phyloP scores from a whole-genome alignment of 2,329 filamentous ascomycete species.

The Ophiostoma ips region DNA sequence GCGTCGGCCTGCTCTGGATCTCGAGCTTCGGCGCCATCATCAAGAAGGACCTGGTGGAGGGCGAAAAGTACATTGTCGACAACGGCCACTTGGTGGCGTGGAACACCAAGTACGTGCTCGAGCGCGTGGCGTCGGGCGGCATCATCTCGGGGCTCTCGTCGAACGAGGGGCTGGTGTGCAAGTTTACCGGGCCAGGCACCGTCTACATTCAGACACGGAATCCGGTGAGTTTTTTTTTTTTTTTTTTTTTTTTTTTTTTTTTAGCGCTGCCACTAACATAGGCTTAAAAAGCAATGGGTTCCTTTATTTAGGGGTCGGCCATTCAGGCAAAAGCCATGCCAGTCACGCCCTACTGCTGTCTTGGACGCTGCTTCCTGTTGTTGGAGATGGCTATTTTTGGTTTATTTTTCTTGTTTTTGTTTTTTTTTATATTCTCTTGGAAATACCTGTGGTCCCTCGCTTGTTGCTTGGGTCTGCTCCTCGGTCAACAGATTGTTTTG shows the following conservation, averaged over 20 bases:
- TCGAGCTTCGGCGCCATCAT: constrained; percentile 92
- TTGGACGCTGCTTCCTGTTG: background rate
- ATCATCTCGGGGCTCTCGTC: constrained; percentile 77
- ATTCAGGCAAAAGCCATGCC: constrained; percentile 18
- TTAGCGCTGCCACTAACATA: background rate
- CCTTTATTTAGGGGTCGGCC: constrained; percentile 36
- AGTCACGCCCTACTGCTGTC: too few relatives aligned
- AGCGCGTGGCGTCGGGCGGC: constrained; percentile 79
- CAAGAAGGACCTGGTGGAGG: constrained; percentile 61
- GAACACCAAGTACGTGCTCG: constrained; percentile 89
- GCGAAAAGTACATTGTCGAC: constrained; percentile 83
- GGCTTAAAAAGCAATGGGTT: constrained; percentile 34
- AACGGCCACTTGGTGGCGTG: constrained; percentile 91
- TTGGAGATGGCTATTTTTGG: background rate
- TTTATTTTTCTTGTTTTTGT: background rate
- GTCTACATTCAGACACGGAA: constrained; percentile 91
- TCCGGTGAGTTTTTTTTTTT: constrained; percentile 34
- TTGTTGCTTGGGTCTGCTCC: too few relatives aligned
- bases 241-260: background rate
- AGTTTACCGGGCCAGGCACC: constrained; percentile 81
- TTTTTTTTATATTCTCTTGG: background rate
- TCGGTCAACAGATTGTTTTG: background rate
- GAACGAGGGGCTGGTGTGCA: constrained; percentile 83
- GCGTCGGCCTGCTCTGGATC: constrained; percentile 73
- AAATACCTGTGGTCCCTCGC: too few relatives aligned